Evolutionary conservation across 176 grass and related monocot species (phyloP).

Genomic region (Carex myosuroides): DNA sequence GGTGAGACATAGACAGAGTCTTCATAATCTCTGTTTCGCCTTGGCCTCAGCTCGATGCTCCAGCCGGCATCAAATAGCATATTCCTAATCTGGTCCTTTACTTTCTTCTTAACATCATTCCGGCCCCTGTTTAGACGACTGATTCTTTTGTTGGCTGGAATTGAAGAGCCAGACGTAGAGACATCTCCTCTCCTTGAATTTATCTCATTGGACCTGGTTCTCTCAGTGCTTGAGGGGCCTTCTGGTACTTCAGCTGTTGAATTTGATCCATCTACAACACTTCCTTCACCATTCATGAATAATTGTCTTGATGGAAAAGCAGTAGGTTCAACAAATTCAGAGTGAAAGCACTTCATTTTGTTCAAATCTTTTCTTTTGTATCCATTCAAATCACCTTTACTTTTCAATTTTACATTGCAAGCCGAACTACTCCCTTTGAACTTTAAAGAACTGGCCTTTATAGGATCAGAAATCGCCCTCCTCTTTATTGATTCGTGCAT

Average conservation of each 20-base stretch:
- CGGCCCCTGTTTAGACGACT: slow-evolving; percentile 26
- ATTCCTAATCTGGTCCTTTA: slow-evolving; percentile 58
- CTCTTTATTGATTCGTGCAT: slow-evolving; percentile 20
- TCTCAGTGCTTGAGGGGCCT: slow-evolving; percentile 47
- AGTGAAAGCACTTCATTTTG: neutral
- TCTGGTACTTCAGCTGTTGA: slow-evolving; percentile 36
- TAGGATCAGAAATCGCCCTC: slow-evolving; percentile 3
- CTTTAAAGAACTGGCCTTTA: slow-evolving; percentile 10
- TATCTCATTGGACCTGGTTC: slow-evolving; percentile 29
- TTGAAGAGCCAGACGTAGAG: slow-evolving; percentile 19
- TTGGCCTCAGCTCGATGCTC: slow-evolving; percentile 71
- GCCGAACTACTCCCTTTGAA: neutral
- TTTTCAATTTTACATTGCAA: neutral
- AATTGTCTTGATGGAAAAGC: neutral
- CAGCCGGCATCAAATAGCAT: slow-evolving; percentile 73
- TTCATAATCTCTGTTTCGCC: slow-evolving; percentile 66
- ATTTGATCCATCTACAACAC: slow-evolving; percentile 23
- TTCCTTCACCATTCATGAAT: slow-evolving; percentile 32
- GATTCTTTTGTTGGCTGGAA: slow-evolving; percentile 41
- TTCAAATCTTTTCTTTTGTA: slow-evolving; percentile 12
- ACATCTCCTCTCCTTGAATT: slow-evolving; percentile 51
- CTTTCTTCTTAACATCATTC: slow-evolving; percentile 51
- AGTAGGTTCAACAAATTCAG: neutral
- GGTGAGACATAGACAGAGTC: slow-evolving; percentile 86
- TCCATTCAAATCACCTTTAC: neutral